Evolutionary conservation across 345 rosid species (phyloP).

Genomic region (Hevea brasiliensis): DNA sequence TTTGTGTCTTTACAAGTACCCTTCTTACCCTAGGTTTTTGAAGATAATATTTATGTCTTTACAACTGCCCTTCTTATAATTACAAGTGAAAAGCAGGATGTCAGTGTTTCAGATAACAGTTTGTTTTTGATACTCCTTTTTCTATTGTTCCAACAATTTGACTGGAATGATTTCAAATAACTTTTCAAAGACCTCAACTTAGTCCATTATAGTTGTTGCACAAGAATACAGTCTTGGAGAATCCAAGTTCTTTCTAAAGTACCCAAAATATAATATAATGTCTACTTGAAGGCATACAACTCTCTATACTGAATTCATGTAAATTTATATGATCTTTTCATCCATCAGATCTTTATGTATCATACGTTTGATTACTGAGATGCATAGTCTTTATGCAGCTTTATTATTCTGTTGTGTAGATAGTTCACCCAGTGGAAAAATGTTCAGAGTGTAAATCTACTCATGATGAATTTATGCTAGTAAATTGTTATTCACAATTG

Average conservation of each 20-base stretch:
- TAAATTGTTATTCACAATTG: neutral
- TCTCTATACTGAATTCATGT: neutral
- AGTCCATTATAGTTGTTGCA: neutral
- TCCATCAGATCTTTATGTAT: neutral
- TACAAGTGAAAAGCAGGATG: neutral
- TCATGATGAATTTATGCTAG: neutral
- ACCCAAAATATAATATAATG: neutral
- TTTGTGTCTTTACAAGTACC: neutral
- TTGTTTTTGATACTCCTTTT: constrained; percentile 2
- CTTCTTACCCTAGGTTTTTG: neutral
- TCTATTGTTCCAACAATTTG: neutral
- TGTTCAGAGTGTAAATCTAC: neutral
- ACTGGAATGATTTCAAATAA: neutral
- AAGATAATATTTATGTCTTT: too few species aligned
- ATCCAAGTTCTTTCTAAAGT: neutral
- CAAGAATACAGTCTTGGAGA: neutral
- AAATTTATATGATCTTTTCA: neutral
- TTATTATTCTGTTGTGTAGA: neutral
- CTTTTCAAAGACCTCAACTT: neutral
- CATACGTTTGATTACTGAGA: neutral
- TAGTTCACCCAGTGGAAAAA: neutral
- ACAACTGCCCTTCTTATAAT: neutral
- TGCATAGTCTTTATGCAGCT: neutral
- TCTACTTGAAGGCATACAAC: neutral
- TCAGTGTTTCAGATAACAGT: neutral